phyloP scores from a whole-genome alignment of 192 early-diverging fungal species.

The Lunasporangiospora selenospora region DNA sequence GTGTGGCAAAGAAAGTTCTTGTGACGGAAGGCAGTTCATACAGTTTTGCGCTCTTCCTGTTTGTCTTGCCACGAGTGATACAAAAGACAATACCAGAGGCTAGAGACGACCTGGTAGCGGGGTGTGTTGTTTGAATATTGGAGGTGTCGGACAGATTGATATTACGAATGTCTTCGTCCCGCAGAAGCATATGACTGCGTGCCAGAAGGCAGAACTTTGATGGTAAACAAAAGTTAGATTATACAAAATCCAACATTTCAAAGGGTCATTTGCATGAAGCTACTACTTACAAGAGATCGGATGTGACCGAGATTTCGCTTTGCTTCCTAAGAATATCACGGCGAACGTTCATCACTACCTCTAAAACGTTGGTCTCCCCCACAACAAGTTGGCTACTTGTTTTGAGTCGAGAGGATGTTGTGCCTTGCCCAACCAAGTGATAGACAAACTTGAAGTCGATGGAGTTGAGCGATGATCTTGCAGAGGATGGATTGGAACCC shows the following conservation, averaged over 20 bases:
- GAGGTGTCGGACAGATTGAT: too few relatives aligned
- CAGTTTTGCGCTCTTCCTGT: too few relatives aligned
- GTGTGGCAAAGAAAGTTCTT: too few relatives aligned
- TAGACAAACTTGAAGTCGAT: slow-evolving; percentile 3
- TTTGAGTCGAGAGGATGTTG: not conserved
- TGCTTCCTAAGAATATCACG: not conserved
- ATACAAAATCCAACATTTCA: not conserved
- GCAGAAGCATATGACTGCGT: too few relatives aligned
- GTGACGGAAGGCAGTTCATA: too few relatives aligned
- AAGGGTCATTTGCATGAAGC: not conserved
- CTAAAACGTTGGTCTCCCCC: not conserved
- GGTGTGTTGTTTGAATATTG: too few relatives aligned
- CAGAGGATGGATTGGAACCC: slow-evolving; percentile 3
- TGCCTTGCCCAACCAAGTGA: slow-evolving; percentile 6
- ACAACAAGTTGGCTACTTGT: slow-evolving; percentile 2
- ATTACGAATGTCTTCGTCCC: too few relatives aligned
- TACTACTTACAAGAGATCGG: slow-evolving; percentile 12
- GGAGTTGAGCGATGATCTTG: slow-evolving; percentile 10
- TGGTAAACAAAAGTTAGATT: not conserved
- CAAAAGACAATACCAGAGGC: too few relatives aligned
- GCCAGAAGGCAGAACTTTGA: too few relatives aligned
- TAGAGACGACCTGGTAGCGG: too few relatives aligned
- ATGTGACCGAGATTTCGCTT: not conserved
- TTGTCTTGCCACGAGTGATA: too few relatives aligned
- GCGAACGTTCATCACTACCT: not conserved